Percentiles rank a stretch among this genome's conserved stretches.
These are phyloP conservation scores for Salvia miltiorrhiza DNA, from an alignment of 257 asterid species.

Conservation along the genomic window DNA sequence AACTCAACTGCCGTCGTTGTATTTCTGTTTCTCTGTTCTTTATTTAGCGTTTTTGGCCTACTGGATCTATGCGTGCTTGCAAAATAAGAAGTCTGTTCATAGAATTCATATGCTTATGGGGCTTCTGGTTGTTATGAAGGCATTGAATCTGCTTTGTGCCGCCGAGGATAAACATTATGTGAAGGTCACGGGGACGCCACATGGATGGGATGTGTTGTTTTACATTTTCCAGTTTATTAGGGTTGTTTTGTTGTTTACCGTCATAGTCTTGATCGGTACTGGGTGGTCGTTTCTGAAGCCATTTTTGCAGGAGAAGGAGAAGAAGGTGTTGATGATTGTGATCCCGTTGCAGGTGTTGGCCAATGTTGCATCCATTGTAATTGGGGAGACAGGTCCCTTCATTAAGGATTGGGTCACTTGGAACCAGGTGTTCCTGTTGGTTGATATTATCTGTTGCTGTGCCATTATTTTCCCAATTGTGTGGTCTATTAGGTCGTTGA, in stretches of 20 bases:
- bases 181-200: conserved; percentile 93
- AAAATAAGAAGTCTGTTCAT: conserved; percentile 65
- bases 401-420: conserved; percentile 92
- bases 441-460: conserved; percentile 89
- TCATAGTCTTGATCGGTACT: conserved; percentile 79
- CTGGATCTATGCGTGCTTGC: conserved; percentile 56
- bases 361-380: conserved; percentile 80
- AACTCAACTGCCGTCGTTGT: conserved; percentile 77
- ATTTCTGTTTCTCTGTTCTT: conserved; percentile 51
- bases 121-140: conserved; percentile 69
- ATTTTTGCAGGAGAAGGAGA: conserved; percentile 87
- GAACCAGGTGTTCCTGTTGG: conserved; percentile 88
- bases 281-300: conserved; percentile 96
- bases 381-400: conserved; percentile 97
- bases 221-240: conserved; percentile 89
- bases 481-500: conserved; percentile 92
- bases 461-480: conserved; percentile 93
- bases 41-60: conserved; percentile 59
- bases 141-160: conserved; percentile 76
- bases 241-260: conserved; percentile 79
- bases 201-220: conserved; percentile 97
- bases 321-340: conserved; percentile 96
- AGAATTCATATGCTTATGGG: conserved; percentile 87
- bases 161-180: conserved; percentile 97
- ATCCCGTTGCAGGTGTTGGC: conserved; percentile 94